Percentiles rank a stretch among this genome's conserved stretches.
Conservation (phyloP, 179 eudicot species). For the Actinidia chinensis region DNA sequence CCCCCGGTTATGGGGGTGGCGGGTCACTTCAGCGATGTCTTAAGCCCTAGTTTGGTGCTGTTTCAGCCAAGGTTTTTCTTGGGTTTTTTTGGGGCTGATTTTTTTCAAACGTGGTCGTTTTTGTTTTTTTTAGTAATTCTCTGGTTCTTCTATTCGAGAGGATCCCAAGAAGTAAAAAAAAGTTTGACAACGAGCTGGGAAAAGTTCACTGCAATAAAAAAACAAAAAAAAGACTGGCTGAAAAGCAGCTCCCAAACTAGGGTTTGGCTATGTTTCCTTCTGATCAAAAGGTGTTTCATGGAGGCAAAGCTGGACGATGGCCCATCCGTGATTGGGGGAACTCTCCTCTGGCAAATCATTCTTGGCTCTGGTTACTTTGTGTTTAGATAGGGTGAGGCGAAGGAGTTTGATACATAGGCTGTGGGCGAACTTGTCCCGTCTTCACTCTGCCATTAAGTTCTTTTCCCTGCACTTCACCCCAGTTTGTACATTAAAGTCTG, state of each 20-base stretch:
- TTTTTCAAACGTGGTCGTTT: neutral
- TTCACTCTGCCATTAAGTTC: neutral
- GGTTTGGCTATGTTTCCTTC: too few relatives aligned
- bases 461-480: neutral
- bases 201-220: too few relatives aligned
- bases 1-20: neutral
- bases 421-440: neutral
- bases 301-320: neutral
- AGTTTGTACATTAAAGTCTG: slow-evolving; percentile 15
- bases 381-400: slow-evolving; percentile 7
- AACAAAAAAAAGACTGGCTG: too few relatives aligned
- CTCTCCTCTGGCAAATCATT: slow-evolving; percentile 43
- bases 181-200: too few relatives aligned
- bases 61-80: too few relatives aligned
- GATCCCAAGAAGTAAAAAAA: too few relatives aligned
- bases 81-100: too few relatives aligned
- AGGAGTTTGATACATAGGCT: neutral
- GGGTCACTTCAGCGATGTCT: neutral
- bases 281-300: neutral
- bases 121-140: too few relatives aligned
- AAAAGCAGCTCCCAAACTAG: too few relatives aligned
- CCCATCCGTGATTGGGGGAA: slow-evolving; percentile 14
- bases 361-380: slow-evolving; percentile 43
- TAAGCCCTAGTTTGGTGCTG: too few relatives aligned
- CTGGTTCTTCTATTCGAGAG: too few relatives aligned